phyloP scores from a whole-genome alignment of 192 early-diverging fungal genomes.

The Kappamyces sp. region DNA sequence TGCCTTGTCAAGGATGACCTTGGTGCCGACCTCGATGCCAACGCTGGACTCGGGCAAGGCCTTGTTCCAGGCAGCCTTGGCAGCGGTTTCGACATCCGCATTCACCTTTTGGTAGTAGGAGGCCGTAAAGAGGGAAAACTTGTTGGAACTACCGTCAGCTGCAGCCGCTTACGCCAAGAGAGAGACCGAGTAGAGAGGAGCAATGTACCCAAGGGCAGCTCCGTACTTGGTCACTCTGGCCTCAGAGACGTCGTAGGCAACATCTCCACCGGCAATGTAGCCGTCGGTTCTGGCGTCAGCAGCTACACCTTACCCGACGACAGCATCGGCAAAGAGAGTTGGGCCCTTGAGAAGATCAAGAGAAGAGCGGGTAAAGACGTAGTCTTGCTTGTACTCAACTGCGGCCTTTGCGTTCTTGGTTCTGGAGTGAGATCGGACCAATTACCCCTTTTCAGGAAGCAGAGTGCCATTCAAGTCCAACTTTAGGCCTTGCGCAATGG shows the following conservation, averaged over 20 bases:
- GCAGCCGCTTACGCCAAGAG: constrained; percentile 65
- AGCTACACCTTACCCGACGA: constrained; percentile 52
- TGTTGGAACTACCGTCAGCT: constrained; percentile 59
- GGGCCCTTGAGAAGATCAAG: constrained; percentile 95
- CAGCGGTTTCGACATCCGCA: constrained; percentile 88
- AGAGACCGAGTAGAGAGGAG: constrained; percentile 80
- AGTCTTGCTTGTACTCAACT: constrained; percentile 93
- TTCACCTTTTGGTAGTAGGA: constrained; percentile 97
- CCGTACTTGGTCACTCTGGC: constrained; percentile 86
- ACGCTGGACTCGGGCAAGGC: constrained; percentile 57
- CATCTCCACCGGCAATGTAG: constrained; percentile 85
- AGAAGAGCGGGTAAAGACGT: constrained; percentile 79
- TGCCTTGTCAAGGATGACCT: constrained; percentile 81
- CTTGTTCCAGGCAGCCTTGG: constrained; percentile 84
- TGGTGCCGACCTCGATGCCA: constrained; percentile 88
- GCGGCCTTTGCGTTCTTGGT: constrained; percentile 75
- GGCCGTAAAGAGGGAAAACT: constrained; percentile 79
- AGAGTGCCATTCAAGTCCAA: constrained; percentile 80
- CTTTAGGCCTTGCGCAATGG: constrained; percentile 94
- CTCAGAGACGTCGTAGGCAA: constrained; percentile 87
- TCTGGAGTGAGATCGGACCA: constrained; percentile 24
- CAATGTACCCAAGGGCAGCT: constrained; percentile 77
- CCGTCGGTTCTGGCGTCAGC: constrained; percentile 61
- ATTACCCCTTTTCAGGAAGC: constrained; percentile 69
- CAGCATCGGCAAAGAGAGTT: constrained; percentile 78